Evolutionary conservation across 169 alveolate species (phyloP).

Genomic region (Plasmodium yoelii): DNA sequence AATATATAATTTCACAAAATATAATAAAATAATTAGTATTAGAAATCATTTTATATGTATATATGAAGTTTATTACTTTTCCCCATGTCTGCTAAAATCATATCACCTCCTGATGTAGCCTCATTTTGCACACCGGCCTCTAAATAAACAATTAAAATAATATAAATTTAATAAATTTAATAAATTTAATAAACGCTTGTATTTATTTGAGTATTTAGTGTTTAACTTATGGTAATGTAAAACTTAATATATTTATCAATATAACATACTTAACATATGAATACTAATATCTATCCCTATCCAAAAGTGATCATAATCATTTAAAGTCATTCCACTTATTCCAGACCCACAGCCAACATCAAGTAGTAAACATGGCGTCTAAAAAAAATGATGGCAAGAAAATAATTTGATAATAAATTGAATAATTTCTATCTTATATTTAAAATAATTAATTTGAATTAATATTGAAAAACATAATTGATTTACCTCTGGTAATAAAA

Average conservation of each 20-base stretch:
- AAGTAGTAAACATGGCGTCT: constrained; percentile 89
- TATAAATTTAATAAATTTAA: constrained; percentile 1
- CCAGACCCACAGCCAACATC: constrained; percentile 99
- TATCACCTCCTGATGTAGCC: constrained; percentile 91
- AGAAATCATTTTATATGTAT: not conserved
- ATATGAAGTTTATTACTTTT: constrained; percentile 75
- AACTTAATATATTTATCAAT: constrained; percentile 2
- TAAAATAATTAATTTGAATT: not conserved
- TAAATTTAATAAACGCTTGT: not conserved
- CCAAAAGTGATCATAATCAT: constrained; percentile 94
- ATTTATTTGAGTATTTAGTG: not conserved
- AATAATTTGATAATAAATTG: constrained; percentile 27
- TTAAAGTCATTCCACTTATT: constrained; percentile 93
- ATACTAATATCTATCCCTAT: constrained; percentile 96
- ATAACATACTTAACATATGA: constrained; percentile 93
- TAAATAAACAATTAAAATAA: not conserved
- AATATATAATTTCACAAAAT: too few species aligned
- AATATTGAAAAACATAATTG: not conserved
- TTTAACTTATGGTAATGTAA: constrained; percentile 1
- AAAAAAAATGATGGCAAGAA: constrained; percentile 77
- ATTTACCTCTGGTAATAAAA: constrained; percentile 88
- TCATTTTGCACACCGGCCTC: constrained; percentile 77
- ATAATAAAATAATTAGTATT: not conserved
- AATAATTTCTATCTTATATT: not conserved
- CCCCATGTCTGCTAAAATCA: constrained; percentile 95